Conservation (phyloP, 345 rosid species). For the Lepidium didymum region DNA sequence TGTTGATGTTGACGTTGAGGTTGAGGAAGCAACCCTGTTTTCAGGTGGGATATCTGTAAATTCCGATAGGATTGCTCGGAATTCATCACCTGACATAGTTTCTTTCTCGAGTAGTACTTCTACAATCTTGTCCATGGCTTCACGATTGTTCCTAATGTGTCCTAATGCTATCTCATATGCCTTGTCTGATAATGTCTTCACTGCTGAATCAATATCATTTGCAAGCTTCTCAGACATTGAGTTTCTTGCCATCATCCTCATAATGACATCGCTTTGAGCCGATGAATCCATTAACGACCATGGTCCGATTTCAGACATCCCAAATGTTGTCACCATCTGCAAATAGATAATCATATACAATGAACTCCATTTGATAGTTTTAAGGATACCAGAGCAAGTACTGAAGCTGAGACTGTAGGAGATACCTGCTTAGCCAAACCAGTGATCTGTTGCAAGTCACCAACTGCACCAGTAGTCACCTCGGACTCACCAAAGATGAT, state of each 20-base stretch:
- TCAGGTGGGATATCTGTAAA: slow-evolving; percentile 83
- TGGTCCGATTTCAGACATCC: slow-evolving; percentile 97
- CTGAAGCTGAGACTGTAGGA: not conserved
- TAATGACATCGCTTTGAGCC: slow-evolving; percentile 74
- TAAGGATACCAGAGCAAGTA: not conserved
- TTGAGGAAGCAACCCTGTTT: slow-evolving; percentile 64
- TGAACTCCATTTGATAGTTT: not conserved
- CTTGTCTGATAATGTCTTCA: slow-evolving; percentile 65
- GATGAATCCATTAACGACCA: slow-evolving; percentile 89
- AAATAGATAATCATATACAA: not conserved
- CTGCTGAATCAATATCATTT: slow-evolving; percentile 68
- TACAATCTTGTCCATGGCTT: slow-evolving; percentile 95
- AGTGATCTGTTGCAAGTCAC: slow-evolving; percentile 68
- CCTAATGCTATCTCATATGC: slow-evolving; percentile 74
- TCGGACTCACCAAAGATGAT: slow-evolving; percentile 66
- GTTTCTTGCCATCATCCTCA: slow-evolving; percentile 99
- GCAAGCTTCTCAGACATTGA: slow-evolving; percentile 98
- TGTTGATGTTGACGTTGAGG: slow-evolving; percentile 28
- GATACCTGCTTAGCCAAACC: slow-evolving; percentile 85
- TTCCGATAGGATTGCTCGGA: slow-evolving; percentile 86
- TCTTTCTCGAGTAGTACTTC: slow-evolving; percentile 90
- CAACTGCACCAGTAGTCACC: slow-evolving; percentile 69
- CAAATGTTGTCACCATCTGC: slow-evolving; percentile 95
- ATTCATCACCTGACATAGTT: slow-evolving; percentile 81
- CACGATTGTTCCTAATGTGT: slow-evolving; percentile 84